Evolutionary conservation across 352 stramenopile species (phyloP), one percentile per base, ranked within the genome.

Genomic region (Pythium insidiosum): DNA sequence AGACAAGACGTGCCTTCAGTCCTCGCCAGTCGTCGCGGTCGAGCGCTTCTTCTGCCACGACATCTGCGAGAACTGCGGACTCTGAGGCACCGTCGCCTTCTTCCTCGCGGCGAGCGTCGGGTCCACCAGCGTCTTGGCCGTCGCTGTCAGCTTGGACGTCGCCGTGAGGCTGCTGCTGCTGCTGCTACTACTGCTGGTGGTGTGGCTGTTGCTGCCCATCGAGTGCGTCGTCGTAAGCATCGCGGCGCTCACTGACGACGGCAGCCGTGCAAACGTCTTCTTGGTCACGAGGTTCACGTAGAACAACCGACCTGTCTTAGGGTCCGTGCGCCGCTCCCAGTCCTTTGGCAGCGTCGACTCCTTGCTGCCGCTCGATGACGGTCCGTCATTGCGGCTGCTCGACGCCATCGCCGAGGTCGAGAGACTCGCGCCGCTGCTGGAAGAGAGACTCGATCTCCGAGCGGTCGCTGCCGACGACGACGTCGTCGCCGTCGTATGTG

Each of bases 271-370:
- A 29, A 87, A 89, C 34, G 73, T 72, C 45, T 85, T 85, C 52
- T 89, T 88, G n/a, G 72, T 88, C 35, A 88, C 39, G 12, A 91
- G 63, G 46, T 91, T 91, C 28, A 91, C 72, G 52, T 91, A 91
- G 46, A 83, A 91, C 16, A 88, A 49, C 5, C 79, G 71, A 0
- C 76, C 79, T 2, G 73, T 89, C 61, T 87, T 88, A 7, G 79
- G 72, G 39, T 91, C 76, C 13, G 76, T 85, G 21, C 76, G 76
- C 1, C 79, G 63, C 11, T 69, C 73, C 79, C 79, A 91, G 40
- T 88, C 78, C 53, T 89, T 88, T 6, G 79, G 79, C 5, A 91
- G 57, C 30, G 55, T 61, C 15, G 62, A 36, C 34, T 58, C 45
- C 26, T 56, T 56, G 20, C 41, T 28, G 0, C 46, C 52, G 7